Evolutionary conservation across 2,329 filamentous ascomycete genomes (phyloP), one percentile per base, ranked within the genome.

Genomic region (Apiospora saccharicola): DNA sequence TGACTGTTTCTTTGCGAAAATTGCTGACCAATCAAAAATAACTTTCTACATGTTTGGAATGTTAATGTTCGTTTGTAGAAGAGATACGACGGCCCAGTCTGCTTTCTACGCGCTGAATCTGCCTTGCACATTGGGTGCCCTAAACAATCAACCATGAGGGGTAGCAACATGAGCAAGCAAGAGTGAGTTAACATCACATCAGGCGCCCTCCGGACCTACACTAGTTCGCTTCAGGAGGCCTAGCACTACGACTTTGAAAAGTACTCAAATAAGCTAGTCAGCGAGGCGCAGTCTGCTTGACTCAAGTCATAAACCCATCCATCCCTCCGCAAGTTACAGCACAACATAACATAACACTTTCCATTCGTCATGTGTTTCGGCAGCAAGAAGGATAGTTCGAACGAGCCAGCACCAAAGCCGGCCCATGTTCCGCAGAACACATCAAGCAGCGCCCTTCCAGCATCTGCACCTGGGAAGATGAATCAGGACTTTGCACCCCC

Each of bases 351-450:
- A 37, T 30, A 24, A 16, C 57, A 37, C 19, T 14, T n/a, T n/a
- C 24, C 67, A 37, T 19, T 26, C 70, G 73, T 49, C 67, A 88
- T 89, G 87, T 89, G 87, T 78, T 88, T 88, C 75, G 85, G 86
- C 64, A 80, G 80, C 75, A 64, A 64, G 22, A 86, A 84, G 69
- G 81, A 85, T 72, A 82, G 83, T 68, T 76, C 78, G 47, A 72
- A 83, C 72, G 83, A 83, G 43, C 82, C 81, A 26, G 80, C 84
- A 10, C 82, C 86, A 3, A 80, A 84, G 43, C 86, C 84, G 6
- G 78, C 75, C 22, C 77, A 77, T 37, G 61, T 77, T 12, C 77
- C 77, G 2, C 77, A 77, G 43, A 77, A 75, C 26, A 72, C 75
- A 4, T 76, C 78, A 53, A 75, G 37, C 69, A 75, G 72, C 67